Percentiles rank a stretch among this genome's conserved stretches.
Evolutionary conservation across 345 rosid species (phyloP).

Genomic region (Ricinus communis): DNA sequence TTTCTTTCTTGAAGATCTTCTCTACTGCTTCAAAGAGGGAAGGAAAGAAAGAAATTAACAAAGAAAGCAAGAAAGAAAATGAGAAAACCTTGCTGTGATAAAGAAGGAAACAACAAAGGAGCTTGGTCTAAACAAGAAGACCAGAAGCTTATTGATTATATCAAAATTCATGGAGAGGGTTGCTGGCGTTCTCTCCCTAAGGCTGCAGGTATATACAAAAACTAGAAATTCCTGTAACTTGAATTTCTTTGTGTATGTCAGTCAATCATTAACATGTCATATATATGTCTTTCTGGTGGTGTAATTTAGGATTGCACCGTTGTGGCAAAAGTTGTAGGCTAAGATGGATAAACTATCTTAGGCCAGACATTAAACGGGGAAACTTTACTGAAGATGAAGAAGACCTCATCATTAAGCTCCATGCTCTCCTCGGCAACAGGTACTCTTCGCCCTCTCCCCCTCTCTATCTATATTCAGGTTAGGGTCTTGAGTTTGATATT

Average conservation of each 20-base stretch:
- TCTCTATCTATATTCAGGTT: not conserved
- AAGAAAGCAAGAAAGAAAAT: not conserved
- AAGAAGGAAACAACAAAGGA: constrained; percentile 34
- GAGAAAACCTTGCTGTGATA: constrained; percentile 29
- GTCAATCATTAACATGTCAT: too few species aligned
- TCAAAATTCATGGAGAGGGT: constrained; percentile 43
- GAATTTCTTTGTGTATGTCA: too few species aligned
- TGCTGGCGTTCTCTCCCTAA: constrained; percentile 44
- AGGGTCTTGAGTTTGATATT: too few species aligned
- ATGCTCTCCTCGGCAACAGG: constrained; percentile 64
- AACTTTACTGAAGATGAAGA: constrained; percentile 51
- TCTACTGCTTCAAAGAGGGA: too few species aligned
- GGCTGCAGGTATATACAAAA: constrained; percentile 30
- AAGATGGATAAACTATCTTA: constrained; percentile 63
- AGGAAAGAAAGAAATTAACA: not conserved
- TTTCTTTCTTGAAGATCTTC: too few species aligned
- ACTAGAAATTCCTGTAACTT: too few species aligned
- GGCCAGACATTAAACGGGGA: constrained; percentile 58
- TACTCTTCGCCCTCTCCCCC: not conserved
- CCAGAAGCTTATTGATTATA: constrained; percentile 34
- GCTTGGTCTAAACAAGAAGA: constrained; percentile 56
- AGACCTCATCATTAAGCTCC: constrained; percentile 57
- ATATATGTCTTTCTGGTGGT: too few species aligned
- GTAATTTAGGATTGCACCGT: constrained; percentile 49
- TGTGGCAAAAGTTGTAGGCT: constrained; percentile 66